These are phyloP conservation scores for Macrophomina tecta DNA, from an alignment of 2,329 filamentous ascomycete genomes.

Conservation along the genomic window DNA sequence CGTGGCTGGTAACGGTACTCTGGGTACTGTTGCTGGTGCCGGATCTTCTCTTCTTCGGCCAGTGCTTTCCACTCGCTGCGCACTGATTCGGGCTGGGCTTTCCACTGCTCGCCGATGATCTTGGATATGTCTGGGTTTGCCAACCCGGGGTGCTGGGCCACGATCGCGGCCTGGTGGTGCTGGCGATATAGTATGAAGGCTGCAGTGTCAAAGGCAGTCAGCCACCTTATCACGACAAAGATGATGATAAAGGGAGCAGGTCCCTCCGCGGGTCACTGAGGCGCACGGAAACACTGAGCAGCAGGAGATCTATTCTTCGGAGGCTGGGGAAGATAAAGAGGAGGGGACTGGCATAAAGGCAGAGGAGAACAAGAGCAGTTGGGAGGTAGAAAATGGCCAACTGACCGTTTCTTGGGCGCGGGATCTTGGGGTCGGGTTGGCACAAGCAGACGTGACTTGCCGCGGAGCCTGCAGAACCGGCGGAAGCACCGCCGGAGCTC, in stretches of 20 bases:
- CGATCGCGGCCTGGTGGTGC: conserved; percentile 83
- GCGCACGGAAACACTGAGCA: neutral
- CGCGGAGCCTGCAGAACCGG: conserved; percentile 19
- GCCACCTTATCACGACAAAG: neutral
- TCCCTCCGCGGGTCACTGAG: conserved; percentile 3
- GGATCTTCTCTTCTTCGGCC: conserved; percentile 90
- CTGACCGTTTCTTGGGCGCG: conserved; percentile 73
- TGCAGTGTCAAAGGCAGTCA: conserved; percentile 51
- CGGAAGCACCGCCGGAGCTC: conserved; percentile 20
- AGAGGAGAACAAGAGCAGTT: conserved; percentile 26
- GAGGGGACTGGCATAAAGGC: conserved; percentile 14
- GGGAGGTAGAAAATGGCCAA: conserved; percentile 31
- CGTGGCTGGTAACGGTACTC: conserved; percentile 94
- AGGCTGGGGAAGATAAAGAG: conserved; percentile 2
- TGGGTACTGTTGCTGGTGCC: conserved; percentile 88
- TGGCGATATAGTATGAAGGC: conserved; percentile 98
- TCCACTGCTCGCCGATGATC: conserved; percentile 94
- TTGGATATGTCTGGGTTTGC: conserved; percentile 97
- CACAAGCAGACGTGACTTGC: conserved; percentile 67
- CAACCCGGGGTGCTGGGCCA: conserved; percentile 82
- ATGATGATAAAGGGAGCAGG: conserved; percentile 27
- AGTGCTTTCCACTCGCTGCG: conserved; percentile 88
- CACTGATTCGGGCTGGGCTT: conserved; percentile 71
- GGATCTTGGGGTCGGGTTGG: conserved; percentile 74
- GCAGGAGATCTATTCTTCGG: neutral